phyloP scores from a whole-genome alignment of 1,139 yeast genomes.

The Petasospora rhodanensis region DNA sequence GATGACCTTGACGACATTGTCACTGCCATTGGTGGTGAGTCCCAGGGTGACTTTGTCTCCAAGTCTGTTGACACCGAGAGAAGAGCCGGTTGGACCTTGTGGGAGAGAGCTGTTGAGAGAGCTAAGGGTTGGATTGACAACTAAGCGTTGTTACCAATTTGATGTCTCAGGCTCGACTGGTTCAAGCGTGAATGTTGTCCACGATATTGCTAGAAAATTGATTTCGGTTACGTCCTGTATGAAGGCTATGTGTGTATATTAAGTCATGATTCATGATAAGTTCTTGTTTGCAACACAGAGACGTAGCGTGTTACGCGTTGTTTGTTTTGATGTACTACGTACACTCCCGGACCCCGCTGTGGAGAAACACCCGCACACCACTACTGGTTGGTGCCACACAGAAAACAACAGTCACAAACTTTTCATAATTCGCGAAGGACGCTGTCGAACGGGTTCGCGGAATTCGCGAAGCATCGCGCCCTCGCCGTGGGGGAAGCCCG shows the following conservation, averaged over 20 bases:
- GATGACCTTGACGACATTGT: slow-evolving; percentile 62
- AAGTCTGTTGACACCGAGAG: slow-evolving; percentile 56
- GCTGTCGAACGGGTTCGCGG: slow-evolving; percentile 10
- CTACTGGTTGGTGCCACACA: too few species aligned
- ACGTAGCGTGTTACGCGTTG: too few species aligned
- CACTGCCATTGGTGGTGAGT: slow-evolving; percentile 31
- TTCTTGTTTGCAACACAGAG: slow-evolving; percentile 5
- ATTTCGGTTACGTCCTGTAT: not conserved
- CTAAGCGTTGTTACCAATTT: slow-evolving; percentile 2
- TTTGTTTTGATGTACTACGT: too few species aligned
- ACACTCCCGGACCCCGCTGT: not conserved
- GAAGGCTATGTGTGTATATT: slow-evolving; percentile 9
- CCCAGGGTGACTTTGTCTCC: slow-evolving; percentile 50
- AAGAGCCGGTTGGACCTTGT: slow-evolving; percentile 61
- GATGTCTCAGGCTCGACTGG: too few species aligned
- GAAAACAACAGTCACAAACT: slow-evolving; percentile 23
- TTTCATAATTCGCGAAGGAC: not conserved
- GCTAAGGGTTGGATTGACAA: slow-evolving; percentile 66
- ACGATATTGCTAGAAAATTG: not conserved
- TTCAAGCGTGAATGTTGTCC: too few species aligned
- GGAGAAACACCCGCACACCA: slow-evolving; percentile 16
- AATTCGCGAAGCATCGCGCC: too few species aligned
- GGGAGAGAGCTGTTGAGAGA: slow-evolving; percentile 80
- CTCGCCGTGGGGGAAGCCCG: too few species aligned
- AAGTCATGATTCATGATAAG: slow-evolving; percentile 7